Base-by-base conservation (phyloP, 257 asterid genomes). In the Pogostemon cablin region DNA sequence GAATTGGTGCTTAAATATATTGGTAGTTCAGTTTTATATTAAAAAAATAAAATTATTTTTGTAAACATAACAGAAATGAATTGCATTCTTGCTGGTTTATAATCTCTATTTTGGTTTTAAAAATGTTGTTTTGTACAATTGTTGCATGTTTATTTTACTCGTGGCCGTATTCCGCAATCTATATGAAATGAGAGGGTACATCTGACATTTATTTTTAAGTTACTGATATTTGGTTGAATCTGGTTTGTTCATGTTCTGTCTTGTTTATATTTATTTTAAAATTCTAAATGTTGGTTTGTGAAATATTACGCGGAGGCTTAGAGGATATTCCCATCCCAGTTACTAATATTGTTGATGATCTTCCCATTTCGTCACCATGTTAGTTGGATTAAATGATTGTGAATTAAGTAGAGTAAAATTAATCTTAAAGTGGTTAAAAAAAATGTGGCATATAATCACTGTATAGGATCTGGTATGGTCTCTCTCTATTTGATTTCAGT, bases 341-440 rank as follows among this genome's bases (percentile, higher is more conserved):
- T 17, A 93, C 96, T 35, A 93, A 93, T 84, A 76, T 90, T 89
- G 96, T 93, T 52, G 96, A 92, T 73, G 84, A 87, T 73, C 87
- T 88, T 47, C 88, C 90, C 7, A 66, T 86, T 76, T 72, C 82
- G 41, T 90, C 90, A 38, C 44, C 77, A 75, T 92, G 98, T 78
- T 69, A 75, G 91, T 80, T 59, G 32, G 25, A 61, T 71, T 5
- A 34, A 64, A 55, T 64, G 32, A 32, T 59, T 35, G 53, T 73
- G 41, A 55, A 50, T 59, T 35, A 43, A n/a, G 54, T 56, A 10
- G 25, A 20, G 25, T 32, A 5, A 10, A 64, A 43, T 12, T 17
- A 20, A 64, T 10, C 40, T 39, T 0, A 20, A 20, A 20, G 25
- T 20, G 25, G 25, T 20, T 20, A 0, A 20, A 20, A 20, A 20